These are phyloP conservation scores for Parasitella parasitica DNA, from an alignment of 371 early-diverging fungal species.

Conservation along the genomic window DNA sequence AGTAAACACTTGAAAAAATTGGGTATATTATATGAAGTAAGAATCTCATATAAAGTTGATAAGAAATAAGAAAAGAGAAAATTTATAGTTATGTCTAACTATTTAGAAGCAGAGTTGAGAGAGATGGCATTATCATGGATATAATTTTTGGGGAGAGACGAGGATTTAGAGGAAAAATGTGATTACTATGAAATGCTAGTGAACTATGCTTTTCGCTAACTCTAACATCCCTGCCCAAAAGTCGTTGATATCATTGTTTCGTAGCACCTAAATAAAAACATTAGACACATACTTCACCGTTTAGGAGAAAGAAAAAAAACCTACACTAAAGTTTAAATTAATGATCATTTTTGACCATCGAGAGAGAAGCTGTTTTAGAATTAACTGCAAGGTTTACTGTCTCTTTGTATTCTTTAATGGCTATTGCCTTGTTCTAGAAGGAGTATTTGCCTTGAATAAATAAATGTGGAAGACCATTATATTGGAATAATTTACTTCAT, in stretches of 20 bases:
- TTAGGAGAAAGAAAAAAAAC: conserved; percentile 9
- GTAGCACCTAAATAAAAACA: conserved; percentile 9
- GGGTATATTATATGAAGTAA: too few relatives aligned
- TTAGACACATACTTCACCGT: conserved; percentile 12
- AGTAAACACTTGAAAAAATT: too few relatives aligned
- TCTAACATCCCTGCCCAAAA: conserved; percentile 14
- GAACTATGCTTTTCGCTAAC: too few relatives aligned
- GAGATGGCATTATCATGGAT: too few relatives aligned
- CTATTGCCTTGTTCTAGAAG: not conserved
- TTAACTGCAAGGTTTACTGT: conserved; percentile 2
- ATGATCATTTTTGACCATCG: conserved; percentile 5
- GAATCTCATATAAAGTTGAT: too few relatives aligned
- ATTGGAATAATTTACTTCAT: conserved; percentile 2
- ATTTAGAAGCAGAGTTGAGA: too few relatives aligned
- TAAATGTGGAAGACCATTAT: conserved; percentile 4
- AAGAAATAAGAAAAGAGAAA: too few relatives aligned
- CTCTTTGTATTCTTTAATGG: conserved; percentile 4
- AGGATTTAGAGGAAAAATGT: too few relatives aligned
- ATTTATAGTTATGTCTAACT: too few relatives aligned
- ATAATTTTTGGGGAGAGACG: too few relatives aligned
- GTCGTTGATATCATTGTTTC: conserved; percentile 2
- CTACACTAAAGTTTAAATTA: conserved; percentile 7
- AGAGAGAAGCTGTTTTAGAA: conserved; percentile 9
- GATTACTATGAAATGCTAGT: too few relatives aligned
- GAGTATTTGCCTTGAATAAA: conserved; percentile 11